Base-by-base conservation (phyloP, 805 yeast genomes). In the Lachancea nothofagi region DNA sequence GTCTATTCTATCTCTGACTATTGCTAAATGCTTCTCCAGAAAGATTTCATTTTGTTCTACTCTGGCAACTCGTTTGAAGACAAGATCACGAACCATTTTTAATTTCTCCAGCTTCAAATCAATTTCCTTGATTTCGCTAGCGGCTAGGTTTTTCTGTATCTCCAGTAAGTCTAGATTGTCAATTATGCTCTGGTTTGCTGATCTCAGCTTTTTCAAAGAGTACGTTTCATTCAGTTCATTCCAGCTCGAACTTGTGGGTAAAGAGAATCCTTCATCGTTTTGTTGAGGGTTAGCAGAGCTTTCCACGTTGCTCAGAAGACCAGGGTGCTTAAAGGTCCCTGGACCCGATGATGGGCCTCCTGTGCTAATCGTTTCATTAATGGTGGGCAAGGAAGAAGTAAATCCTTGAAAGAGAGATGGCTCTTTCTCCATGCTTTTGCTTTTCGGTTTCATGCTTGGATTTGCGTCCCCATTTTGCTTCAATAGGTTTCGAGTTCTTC, bases 361-460 rank as follows among this genome's bases (percentile, higher is more conserved):
- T 50, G 33, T 31, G 44, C 62, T 53, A 12, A 69, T 57, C 29
- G 66, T 67, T 43, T 69, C 74, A 44, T 73, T 65, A n/a, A 73
- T 61, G 13, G 72, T 72, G 1, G 78, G 77, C 25, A 71, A 54
- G 1, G 75, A 65, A 3, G 86, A 84, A 50, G 70, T 69, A 53
- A 83, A 80, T 1, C 89, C 88, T 57, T 82, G 89, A 51, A 73
- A 80, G 17, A 83, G 59, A 2, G 87, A 75, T 46, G 74, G 75
- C 7, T 55, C 50, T 13, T 53, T 21, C 34, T 33, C 26, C 10
- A 40, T 36, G 22, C 46, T 43, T 7, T 42, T 38, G 20, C 43
- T 36, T 26, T 45, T 36, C 10, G 33, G 29, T 22, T 37, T 26
- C 23, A 34, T 29, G 4, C 44, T 36, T 9, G 33, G 29, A 20